Percentiles rank a stretch among this genome's conserved stretches.
These are phyloP conservation scores for Candida gigantensis DNA, from an alignment of 1,139 yeast species.

Conservation along the genomic window DNA sequence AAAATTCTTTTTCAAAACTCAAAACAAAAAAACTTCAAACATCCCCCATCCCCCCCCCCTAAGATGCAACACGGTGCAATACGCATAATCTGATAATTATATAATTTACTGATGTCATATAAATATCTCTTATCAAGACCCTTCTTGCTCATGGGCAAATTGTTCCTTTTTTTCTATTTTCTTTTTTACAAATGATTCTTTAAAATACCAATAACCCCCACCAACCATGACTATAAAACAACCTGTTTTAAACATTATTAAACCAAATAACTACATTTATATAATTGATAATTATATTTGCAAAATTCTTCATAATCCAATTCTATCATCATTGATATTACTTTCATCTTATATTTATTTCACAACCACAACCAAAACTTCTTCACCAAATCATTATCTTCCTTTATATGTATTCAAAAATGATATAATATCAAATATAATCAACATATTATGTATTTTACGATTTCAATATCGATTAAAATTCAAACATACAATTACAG, in stretches of 20 bases:
- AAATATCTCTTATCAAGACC: no score
- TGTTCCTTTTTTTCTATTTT: no score
- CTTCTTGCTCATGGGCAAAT: no score
- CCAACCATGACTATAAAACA: not conserved
- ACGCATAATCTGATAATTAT: no score
- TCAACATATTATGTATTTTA: constrained; percentile 23
- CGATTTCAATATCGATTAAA: constrained; percentile 18
- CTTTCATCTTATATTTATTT: constrained; percentile 54
- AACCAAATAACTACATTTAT: constrained; percentile 9
- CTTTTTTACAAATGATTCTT: no score
- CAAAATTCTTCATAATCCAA: constrained; percentile 40
- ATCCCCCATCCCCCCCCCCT: no score
- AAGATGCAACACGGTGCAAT: no score
- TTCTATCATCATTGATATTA: constrained; percentile 63
- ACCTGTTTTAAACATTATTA: not conserved
- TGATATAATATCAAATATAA: constrained; percentile 22
- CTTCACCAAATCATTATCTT: not conserved
- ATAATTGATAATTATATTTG: constrained; percentile 15
- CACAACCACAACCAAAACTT: constrained; percentile 5
- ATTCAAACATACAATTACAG: constrained; percentile 6
- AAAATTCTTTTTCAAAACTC: no score
- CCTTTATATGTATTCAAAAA: constrained; percentile 1
- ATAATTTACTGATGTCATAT: no score
- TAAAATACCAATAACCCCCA: no score
- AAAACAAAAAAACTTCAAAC: no score